Evolutionary conservation across 495 filamentous ascomycete species (phyloP).

Genomic region (Penicillium longicatenatum): DNA sequence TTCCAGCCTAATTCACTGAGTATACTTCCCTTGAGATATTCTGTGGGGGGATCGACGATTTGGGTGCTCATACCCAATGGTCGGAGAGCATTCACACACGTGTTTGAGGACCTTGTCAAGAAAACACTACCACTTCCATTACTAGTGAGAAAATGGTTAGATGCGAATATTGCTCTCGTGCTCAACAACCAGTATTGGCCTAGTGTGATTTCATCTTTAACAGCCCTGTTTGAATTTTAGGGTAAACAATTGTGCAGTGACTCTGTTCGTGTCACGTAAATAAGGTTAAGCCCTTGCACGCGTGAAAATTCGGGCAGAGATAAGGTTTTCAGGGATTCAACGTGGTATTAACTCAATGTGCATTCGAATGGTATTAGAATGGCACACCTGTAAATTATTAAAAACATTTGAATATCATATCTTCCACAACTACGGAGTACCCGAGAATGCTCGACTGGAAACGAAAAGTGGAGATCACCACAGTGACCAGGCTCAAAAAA

Average conservation of each 20-base stretch:
- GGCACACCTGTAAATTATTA: neutral
- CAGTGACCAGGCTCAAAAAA: too few species aligned
- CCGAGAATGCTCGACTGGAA: too few species aligned
- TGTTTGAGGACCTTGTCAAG: neutral
- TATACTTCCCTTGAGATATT: neutral
- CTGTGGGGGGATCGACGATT: neutral
- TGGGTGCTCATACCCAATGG: neutral
- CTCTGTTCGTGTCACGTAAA: neutral
- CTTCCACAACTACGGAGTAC: neutral
- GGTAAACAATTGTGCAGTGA: neutral
- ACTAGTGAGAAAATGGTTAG: neutral
- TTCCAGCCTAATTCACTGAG: neutral
- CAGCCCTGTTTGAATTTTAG: neutral
- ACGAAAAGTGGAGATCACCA: too few species aligned
- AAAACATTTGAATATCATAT: neutral
- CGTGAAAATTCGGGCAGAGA: neutral
- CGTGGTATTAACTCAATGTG: too few species aligned
- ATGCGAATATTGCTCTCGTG: neutral
- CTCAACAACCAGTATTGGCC: neutral
- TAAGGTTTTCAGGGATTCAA: too few species aligned
- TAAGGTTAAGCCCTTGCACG: neutral
- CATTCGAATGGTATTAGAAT: neutral
- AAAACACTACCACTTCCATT: neutral
- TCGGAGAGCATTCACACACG: constrained; percentile 8
- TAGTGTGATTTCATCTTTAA: neutral